These are phyloP conservation scores for Allium sativum DNA, from an alignment of 106 monocot species.

Conservation along the genomic window DNA sequence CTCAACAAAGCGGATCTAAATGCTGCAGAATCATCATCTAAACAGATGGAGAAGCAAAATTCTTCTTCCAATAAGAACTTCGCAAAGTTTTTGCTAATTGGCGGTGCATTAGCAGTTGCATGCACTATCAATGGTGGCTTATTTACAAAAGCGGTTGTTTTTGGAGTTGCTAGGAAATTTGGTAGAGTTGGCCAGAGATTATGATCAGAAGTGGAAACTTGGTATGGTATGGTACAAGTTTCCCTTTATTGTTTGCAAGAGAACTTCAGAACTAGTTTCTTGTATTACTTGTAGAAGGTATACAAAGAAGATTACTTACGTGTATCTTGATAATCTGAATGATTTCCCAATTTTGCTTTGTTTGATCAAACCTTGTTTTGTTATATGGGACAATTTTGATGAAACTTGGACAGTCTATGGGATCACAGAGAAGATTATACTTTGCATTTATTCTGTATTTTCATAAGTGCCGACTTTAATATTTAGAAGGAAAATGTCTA, in stretches of 20 bases:
- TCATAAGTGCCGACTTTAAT: too few species aligned
- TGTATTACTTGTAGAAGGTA: background rate
- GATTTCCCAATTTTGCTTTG: background rate
- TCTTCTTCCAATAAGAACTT: constrained; percentile 24
- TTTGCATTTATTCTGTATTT: too few species aligned
- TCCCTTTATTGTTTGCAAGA: background rate
- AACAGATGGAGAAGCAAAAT: constrained; percentile 25
- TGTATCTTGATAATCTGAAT: constrained; percentile 8
- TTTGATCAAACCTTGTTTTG: too few species aligned
- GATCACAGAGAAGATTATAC: too few species aligned
- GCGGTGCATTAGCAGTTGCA: constrained; percentile 67
- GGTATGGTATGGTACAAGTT: background rate
- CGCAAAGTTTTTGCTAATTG: constrained; percentile 50
- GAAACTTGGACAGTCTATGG: too few species aligned
- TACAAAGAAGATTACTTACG: background rate
- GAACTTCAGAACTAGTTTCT: constrained; percentile 1
- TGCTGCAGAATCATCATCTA: constrained; percentile 8
- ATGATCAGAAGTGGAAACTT: background rate
- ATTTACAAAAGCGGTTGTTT: constrained; percentile 80
- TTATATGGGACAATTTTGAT: too few species aligned
- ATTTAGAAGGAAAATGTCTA: too few species aligned
- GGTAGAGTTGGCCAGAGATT: constrained; percentile 35
- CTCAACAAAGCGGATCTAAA: constrained; percentile 26
- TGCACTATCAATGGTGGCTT: constrained; percentile 69
- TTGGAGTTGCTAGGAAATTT: constrained; percentile 81